Conservation (phyloP, 78 protist species). For the Dictyostelium intermedium region DNA sequence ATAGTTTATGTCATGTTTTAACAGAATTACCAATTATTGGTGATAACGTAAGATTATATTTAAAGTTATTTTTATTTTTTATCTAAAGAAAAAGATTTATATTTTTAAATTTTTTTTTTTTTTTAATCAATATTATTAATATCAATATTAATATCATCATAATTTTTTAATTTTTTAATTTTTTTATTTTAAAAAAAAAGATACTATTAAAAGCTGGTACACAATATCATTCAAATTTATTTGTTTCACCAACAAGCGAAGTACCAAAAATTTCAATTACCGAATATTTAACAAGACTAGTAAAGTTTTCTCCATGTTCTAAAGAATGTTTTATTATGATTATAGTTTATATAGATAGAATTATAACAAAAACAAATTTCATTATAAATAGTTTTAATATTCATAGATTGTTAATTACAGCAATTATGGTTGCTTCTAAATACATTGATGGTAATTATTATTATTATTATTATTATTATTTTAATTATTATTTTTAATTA, state of each 20-base stretch:
- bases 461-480: neutral
- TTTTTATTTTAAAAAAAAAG: neutral
- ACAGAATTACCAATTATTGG: conserved; percentile 66
- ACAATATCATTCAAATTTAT: conserved; percentile 49
- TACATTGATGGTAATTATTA: conserved; percentile 66
- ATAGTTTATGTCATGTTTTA: conserved; percentile 59
- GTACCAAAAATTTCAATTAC: conserved; percentile 61
- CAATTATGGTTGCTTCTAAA: conserved; percentile 73
- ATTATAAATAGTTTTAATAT: conserved; percentile 67
- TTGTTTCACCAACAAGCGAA: conserved; percentile 74
- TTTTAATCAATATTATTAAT: neutral
- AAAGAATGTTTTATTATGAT: conserved; percentile 80
- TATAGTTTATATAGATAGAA: conserved; percentile 65
- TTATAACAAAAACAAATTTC: conserved; percentile 29
- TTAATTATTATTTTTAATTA: neutral
- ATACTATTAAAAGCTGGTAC: neutral
- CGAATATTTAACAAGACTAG: conserved; percentile 57
- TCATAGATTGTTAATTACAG: conserved; percentile 77
- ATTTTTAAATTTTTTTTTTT: neutral
- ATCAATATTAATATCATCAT: neutral
- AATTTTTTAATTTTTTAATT: neutral
- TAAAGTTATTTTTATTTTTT: neutral
- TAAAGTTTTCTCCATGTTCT: conserved; percentile 76
- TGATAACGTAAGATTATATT: conserved; percentile 32
- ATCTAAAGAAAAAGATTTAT: no score